Conservation (phyloP, 1,139 yeast species). For the Magnusiomyces clavatus region DNA sequence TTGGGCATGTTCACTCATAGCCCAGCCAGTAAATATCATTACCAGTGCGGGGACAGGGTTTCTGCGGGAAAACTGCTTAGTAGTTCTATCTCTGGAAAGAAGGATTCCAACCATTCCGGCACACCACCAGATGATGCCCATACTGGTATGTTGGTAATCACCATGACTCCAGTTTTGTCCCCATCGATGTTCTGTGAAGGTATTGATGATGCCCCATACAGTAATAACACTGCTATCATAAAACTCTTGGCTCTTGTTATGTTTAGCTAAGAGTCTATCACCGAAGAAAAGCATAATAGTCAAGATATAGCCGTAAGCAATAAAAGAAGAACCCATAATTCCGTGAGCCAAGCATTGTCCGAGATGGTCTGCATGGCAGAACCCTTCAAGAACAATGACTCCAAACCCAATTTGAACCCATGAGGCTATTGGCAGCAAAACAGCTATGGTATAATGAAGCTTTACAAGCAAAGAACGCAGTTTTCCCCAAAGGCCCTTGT, state of each 20-base stretch:
- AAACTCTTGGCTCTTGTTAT: slow-evolving; percentile 66
- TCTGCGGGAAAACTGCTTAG: slow-evolving; percentile 34
- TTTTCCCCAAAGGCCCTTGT: slow-evolving; percentile 29
- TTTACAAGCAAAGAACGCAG: slow-evolving; percentile 27
- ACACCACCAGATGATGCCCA: slow-evolving; percentile 96
- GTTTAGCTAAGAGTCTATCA: slow-evolving; percentile 32
- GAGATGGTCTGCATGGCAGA: slow-evolving; percentile 63
- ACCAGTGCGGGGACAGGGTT: slow-evolving; percentile 75
- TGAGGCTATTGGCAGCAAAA: slow-evolving; percentile 38
- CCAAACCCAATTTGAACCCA: slow-evolving; percentile 71
- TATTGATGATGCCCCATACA: slow-evolving; percentile 85
- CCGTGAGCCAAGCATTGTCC: slow-evolving; percentile 98
- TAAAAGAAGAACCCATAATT: slow-evolving; percentile 87
- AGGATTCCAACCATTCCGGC: slow-evolving; percentile 83
- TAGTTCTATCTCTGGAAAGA: slow-evolving; percentile 37
- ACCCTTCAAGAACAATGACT: slow-evolving; percentile 77
- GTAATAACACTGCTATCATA: slow-evolving; percentile 77
- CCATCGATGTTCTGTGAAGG: slow-evolving; percentile 96
- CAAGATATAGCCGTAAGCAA: slow-evolving; percentile 67
- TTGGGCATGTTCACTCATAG: slow-evolving; percentile 88
- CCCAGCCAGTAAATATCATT: slow-evolving; percentile 82
- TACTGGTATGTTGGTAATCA: slow-evolving; percentile 79
- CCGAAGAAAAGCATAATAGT: slow-evolving; percentile 53
- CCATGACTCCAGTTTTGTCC: slow-evolving; percentile 89
- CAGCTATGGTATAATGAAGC: slow-evolving; percentile 33